phyloP scores from a whole-genome alignment of 768 basidiomycete species.

The Mycena galopus region DNA sequence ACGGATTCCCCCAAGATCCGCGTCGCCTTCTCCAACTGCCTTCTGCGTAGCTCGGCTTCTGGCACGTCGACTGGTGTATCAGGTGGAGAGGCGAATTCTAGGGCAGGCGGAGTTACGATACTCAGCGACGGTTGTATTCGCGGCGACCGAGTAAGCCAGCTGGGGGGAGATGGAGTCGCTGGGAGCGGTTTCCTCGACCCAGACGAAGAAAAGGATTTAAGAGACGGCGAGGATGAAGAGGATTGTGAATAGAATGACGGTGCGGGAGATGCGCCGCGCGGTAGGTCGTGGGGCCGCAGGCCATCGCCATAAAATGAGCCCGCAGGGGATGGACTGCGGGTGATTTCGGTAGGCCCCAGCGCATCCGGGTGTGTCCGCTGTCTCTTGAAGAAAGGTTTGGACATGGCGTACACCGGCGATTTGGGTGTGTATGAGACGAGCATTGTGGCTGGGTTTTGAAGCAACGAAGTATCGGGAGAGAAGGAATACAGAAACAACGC shows the following conservation, averaged over 20 bases:
- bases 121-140: neutral
- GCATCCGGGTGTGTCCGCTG: neutral
- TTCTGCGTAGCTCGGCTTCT: constrained; percentile 24
- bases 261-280: constrained; percentile 17
- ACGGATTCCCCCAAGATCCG: constrained; percentile 30
- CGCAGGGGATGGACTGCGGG: constrained; percentile 14
- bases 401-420: constrained; percentile 5
- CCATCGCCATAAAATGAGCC: constrained; percentile 17
- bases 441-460: constrained; percentile 5
- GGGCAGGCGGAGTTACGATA: neutral
- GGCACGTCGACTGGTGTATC: constrained; percentile 23
- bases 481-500: neutral
- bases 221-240: constrained; percentile 12
- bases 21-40: constrained; percentile 30
- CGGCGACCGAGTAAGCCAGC: constrained; percentile 23
- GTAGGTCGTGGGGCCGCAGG: constrained; percentile 7
- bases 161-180: neutral
- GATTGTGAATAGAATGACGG: constrained; percentile 21
- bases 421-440: constrained; percentile 8
- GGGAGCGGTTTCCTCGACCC: neutral
- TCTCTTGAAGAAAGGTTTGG: constrained; percentile 14
- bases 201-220: constrained; percentile 20
- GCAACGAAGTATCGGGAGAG: no score
- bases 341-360: neutral
- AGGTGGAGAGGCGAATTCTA: constrained; percentile 20